Base-by-base conservation (phyloP, 495 filamentous ascomycete genomes). In the Aspergillus hancockii region DNA sequence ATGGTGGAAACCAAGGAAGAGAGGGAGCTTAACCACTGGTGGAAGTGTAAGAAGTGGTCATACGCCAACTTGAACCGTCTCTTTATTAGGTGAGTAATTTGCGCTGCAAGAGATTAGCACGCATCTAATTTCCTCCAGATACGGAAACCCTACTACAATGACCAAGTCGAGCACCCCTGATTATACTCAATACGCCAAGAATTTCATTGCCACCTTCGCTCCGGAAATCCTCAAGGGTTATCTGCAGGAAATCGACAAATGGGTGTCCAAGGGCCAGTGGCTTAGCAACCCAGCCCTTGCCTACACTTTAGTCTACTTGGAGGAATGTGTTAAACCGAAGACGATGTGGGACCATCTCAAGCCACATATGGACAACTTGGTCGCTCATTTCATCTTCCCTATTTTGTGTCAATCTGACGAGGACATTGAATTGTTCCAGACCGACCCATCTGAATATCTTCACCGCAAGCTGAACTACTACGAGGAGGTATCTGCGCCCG, bases 41-140 rank as follows among this genome's bases (percentile, higher is more conserved):
- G 94, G 93, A 98, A 98, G 81, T 90, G 92, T 54, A 98, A 98
- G 88, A 98, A 98, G 74, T 98, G 94, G 95, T 88, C 93, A 7
- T 98, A 97, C 71, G 93, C 91, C 63, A 98, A 97, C 75, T 78
- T 98, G 55, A 98, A 98, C 73, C 84, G 94, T 62, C 84, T 98
- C 12, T 98, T 93, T 71, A 93, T 97, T 58, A 83, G 93, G 90
- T 93, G 79, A 46, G 84, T 61, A 50, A 10, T 68, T 45, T 36
- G 30, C 54, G 14, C 32, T 43, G 49, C 19, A 51, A 31, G 43
- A 43, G 30, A 47, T 21, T 55, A 9, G 13, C 45, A 65, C 50
- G 69, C 22, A 8, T 34, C 31, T 60, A 31, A 63, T 54, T 52
- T 41, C 55, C 16, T 58, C 6, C 53, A 96, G 92, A 76, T 96